Conservation (phyloP, 2,329 filamentous ascomycete genomes). For the Fusarium sp. region DNA sequence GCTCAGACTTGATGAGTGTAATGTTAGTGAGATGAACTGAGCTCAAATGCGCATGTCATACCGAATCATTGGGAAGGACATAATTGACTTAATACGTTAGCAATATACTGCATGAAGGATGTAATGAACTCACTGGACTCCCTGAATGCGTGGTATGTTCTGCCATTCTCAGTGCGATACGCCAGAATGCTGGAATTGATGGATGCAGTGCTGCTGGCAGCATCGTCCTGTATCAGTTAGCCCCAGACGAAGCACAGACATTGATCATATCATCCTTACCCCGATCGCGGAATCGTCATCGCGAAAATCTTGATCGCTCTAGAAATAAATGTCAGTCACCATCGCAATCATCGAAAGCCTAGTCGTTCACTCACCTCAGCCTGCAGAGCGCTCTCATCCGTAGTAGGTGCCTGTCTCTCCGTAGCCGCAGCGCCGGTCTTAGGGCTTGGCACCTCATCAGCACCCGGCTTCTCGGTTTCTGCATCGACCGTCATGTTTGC, state of each 20-base stretch:
- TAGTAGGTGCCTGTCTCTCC: slow-evolving; percentile 8
- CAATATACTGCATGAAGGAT: fast-evolving
- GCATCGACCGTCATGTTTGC: slow-evolving; percentile 7
- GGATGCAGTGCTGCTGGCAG: slow-evolving; percentile 50
- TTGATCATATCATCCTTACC: slow-evolving; percentile 21
- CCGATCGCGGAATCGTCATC: slow-evolving; percentile 46
- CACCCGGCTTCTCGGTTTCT: neutral
- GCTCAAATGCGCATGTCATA: slow-evolving; percentile 17
- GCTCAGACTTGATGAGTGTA: slow-evolving; percentile 46
- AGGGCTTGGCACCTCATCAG: neutral
- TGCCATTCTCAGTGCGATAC: slow-evolving; percentile 56
- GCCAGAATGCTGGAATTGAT: slow-evolving; percentile 55
- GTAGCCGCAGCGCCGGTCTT: neutral
- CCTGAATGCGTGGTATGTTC: slow-evolving; percentile 55
- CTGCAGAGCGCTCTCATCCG: slow-evolving; percentile 20
- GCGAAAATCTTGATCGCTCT: slow-evolving; percentile 18
- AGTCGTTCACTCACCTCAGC: no score
- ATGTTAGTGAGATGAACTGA: slow-evolving; percentile 23
- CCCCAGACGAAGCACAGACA: no score
- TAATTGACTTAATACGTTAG: slow-evolving; percentile 40
- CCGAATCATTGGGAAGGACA: slow-evolving; percentile 51
- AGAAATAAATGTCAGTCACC: no score
- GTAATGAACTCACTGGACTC: slow-evolving; percentile 44
- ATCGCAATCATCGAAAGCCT: no score
- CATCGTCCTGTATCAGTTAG: slow-evolving; percentile 41